A percentile compares a stretch with the other conserved stretches of the same genome.
phyloP scores from a whole-genome alignment of 352 stramenopile genomes.

The Phytophthora sp. region DNA sequence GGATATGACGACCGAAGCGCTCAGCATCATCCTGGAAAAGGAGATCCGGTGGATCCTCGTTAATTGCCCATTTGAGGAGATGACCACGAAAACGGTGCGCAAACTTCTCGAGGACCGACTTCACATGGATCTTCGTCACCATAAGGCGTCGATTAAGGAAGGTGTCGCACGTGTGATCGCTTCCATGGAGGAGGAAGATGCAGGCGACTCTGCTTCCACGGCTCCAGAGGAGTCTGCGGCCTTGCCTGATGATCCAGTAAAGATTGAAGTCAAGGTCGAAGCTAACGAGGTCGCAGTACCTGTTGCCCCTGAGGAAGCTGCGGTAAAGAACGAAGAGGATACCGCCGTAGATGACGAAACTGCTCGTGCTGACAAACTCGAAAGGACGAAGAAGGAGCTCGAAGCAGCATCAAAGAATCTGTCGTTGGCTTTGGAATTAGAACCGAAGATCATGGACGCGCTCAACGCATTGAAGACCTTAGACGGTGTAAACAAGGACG shows the following conservation, averaged over 20 bases:
- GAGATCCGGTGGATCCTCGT: slow-evolving; percentile 84
- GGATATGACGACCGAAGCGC: slow-evolving; percentile 44
- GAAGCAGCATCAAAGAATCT: slow-evolving; percentile 47
- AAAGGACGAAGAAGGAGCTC: slow-evolving; percentile 36
- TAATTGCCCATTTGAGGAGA: slow-evolving; percentile 82
- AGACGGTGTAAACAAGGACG: slow-evolving; percentile 38
- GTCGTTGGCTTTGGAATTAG: slow-evolving; percentile 36
- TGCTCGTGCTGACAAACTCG: slow-evolving; percentile 2
- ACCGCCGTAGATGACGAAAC: slow-evolving; percentile 13
- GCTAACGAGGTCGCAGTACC: slow-evolving; percentile 5
- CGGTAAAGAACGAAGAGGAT: slow-evolving; percentile 29
- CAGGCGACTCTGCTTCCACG: slow-evolving; percentile 25
- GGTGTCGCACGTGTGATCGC: slow-evolving; percentile 78
- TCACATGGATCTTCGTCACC: slow-evolving; percentile 70
- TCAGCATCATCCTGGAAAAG: slow-evolving; percentile 69
- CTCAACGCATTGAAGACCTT: slow-evolving; percentile 42
- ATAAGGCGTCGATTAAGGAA: slow-evolving; percentile 80
- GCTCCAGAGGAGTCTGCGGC: slow-evolving; percentile 19
- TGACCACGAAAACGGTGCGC: slow-evolving; percentile 84
- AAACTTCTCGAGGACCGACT: slow-evolving; percentile 78
- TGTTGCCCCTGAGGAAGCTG: slow-evolving; percentile 11
- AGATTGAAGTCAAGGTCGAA: slow-evolving; percentile 30
- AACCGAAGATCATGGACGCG: slow-evolving; percentile 47
- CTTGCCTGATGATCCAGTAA: slow-evolving; percentile 11
- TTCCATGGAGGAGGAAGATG: slow-evolving; percentile 69